Percentiles rank a stretch among this genome's conserved stretches.
Evolutionary conservation across 2,329 filamentous ascomycete genomes (phyloP).

Genomic region (Aspergillus ochraceus): DNA sequence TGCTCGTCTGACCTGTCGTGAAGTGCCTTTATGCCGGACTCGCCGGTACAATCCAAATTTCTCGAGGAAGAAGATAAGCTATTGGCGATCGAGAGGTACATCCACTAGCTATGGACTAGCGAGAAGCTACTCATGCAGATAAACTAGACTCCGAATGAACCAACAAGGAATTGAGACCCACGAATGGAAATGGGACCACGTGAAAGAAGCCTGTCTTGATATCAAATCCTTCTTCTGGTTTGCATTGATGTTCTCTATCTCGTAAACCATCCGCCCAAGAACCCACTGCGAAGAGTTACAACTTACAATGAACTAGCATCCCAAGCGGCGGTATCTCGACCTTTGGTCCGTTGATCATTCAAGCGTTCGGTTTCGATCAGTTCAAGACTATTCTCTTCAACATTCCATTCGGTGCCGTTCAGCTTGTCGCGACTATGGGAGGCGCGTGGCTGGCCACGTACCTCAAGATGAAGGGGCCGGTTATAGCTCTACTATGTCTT

Average conservation of each 20-base stretch:
- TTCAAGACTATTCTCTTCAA: slow-evolving; percentile 62
- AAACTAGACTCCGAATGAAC: slow-evolving; percentile 47
- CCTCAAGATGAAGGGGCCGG: slow-evolving; percentile 57
- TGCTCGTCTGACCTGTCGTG: background rate
- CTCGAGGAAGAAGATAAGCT: slow-evolving; percentile 57
- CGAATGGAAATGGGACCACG: slow-evolving; percentile 54
- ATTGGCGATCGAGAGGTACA: slow-evolving; percentile 56
- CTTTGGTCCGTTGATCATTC: slow-evolving; percentile 60
- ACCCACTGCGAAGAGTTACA: background rate
- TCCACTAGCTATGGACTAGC: background rate
- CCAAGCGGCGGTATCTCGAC: slow-evolving; percentile 60
- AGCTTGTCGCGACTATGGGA: slow-evolving; percentile 60
- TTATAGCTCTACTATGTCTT: slow-evolving; percentile 55
- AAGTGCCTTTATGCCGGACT: slow-evolving; percentile 61
- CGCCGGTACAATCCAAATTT: slow-evolving; percentile 60
- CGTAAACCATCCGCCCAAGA: slow-evolving; percentile 33
- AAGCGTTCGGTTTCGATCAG: slow-evolving; percentile 57
- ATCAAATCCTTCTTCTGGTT: slow-evolving; percentile 64
- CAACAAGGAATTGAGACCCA: slow-evolving; percentile 45
- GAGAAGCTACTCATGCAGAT: slow-evolving; percentile 6
- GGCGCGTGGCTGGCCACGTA: slow-evolving; percentile 57
- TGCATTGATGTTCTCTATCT: slow-evolving; percentile 54
- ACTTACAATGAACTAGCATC: slow-evolving; percentile 38
- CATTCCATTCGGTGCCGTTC: slow-evolving; percentile 61
- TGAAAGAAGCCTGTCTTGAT: slow-evolving; percentile 56